A percentile compares a stretch with the other conserved stretches of the same genome.
Evolutionary conservation across 2,329 filamentous ascomycete species (phyloP).

Genomic region (Zasmidium cellare): DNA sequence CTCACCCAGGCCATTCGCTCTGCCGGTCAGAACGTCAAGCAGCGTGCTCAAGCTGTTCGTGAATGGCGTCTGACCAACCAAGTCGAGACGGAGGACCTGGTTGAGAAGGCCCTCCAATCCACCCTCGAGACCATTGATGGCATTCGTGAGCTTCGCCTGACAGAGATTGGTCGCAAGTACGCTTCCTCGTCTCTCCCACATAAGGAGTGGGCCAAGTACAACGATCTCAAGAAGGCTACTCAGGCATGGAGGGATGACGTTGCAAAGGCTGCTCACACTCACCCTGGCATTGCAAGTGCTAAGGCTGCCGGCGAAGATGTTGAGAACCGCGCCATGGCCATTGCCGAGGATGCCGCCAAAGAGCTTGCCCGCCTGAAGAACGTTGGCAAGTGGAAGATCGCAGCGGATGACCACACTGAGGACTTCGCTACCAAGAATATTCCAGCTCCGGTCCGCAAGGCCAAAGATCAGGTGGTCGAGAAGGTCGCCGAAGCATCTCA

Average conservation of each 20-base stretch:
- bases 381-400: conserved; percentile 80
- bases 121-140: conserved; percentile 80
- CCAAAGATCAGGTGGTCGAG: conserved; percentile 41
- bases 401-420: conserved; percentile 69
- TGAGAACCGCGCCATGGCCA: conserved; percentile 75
- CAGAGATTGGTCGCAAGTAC: conserved; percentile 91
- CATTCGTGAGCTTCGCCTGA: conserved; percentile 79
- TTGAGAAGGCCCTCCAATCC: conserved; percentile 72
- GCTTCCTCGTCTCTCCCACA: conserved; percentile 95
- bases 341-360: conserved; percentile 75
- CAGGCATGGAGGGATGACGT: conserved; percentile 84
- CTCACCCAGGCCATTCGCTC: conserved; percentile 60
- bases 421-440: conserved; percentile 73
- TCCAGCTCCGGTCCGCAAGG: conserved; percentile 55
- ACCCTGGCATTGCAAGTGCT: conserved; percentile 69
- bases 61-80: conserved; percentile 75
- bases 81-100: conserved; percentile 64
- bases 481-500: conserved; percentile 33
- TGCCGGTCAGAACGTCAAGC: conserved; percentile 72
- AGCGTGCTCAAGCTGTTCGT: conserved; percentile 73
- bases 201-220: conserved; percentile 95
- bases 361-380: conserved; percentile 81
- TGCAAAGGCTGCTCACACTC: conserved; percentile 67
- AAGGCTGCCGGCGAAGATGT: conserved; percentile 68
- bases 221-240: conserved; percentile 79